Evolutionary conservation across 306 rosid genomes (phyloP).

Genomic region (Malus asiatica): DNA sequence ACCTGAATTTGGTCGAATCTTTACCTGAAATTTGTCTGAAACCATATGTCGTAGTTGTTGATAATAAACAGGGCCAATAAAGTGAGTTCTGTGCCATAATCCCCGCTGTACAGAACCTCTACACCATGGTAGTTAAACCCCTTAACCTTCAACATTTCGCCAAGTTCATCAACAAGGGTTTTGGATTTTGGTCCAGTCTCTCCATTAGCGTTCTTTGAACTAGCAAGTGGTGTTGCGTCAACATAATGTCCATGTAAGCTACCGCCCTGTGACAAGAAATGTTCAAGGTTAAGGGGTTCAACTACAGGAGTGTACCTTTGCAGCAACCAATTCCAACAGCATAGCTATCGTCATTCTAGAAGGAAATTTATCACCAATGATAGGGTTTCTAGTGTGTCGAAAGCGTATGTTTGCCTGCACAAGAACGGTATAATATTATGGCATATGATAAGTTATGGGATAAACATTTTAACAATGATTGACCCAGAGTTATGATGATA

Average conservation of each 20-base stretch:
- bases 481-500: too few species aligned
- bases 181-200: slow-evolving; percentile 30
- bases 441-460: background rate
- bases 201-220: slow-evolving; percentile 37
- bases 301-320: slow-evolving; percentile 47
- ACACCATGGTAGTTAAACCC: slow-evolving; percentile 89
- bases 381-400: slow-evolving; percentile 85
- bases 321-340: slow-evolving; percentile 97
- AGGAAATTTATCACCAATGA: slow-evolving; percentile 97
- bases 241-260: slow-evolving; percentile 71
- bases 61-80: slow-evolving; percentile 94
- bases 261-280: slow-evolving; percentile 39
- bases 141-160: slow-evolving; percentile 56
- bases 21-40: slow-evolving; percentile 91
- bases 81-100: slow-evolving; percentile 85
- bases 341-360: slow-evolving; percentile 99
- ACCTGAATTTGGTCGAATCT: background rate
- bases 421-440: too few species aligned
- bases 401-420: slow-evolving; percentile 77
- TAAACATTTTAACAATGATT: background rate
- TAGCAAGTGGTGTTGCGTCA: slow-evolving; percentile 76
- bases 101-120: slow-evolving; percentile 89
- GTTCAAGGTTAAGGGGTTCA: too few species aligned
- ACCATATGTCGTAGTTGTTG: slow-evolving; percentile 97
- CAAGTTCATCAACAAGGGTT: slow-evolving; percentile 86